Evolutionary conservation across 2,329 filamentous ascomycete genomes (phyloP).

Genomic region (Penicillium sp.): DNA sequence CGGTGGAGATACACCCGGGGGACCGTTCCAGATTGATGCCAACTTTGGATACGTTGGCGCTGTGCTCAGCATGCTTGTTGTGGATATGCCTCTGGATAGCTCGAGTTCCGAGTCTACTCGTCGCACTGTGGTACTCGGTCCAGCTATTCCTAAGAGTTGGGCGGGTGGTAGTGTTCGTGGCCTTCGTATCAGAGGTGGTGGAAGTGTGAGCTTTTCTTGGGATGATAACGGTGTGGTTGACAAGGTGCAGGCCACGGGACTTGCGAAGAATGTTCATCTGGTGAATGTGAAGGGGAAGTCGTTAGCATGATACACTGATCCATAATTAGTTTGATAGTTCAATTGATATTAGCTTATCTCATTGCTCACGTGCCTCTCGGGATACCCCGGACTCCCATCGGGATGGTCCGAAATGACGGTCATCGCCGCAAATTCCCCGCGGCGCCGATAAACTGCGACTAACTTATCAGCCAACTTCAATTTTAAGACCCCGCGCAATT

Average conservation of each 20-base stretch:
- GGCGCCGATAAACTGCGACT: background rate
- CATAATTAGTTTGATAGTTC: no score
- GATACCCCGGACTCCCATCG: slow-evolving; percentile 10
- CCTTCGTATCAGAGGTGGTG: slow-evolving; percentile 19
- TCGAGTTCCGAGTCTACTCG: background rate
- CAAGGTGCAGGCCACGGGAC: slow-evolving; percentile 2
- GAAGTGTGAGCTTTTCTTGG: slow-evolving; percentile 22
- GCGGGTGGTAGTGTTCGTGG: slow-evolving; percentile 18
- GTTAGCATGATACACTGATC: background rate
- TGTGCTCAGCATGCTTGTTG: slow-evolving; percentile 10
- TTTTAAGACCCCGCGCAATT: slow-evolving; percentile 6
- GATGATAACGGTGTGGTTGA: slow-evolving; percentile 17
- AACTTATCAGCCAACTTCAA: background rate
- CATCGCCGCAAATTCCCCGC: slow-evolving; percentile 10
- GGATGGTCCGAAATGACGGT: slow-evolving; percentile 8
- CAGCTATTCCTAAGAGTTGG: slow-evolving; percentile 19
- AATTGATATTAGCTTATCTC: background rate
- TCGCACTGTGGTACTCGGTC: slow-evolving; percentile 18
- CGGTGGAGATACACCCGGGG: slow-evolving; percentile 6
- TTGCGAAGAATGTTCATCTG: slow-evolving; percentile 10
- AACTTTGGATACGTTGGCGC: slow-evolving; percentile 24
- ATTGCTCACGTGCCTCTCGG: slow-evolving; percentile 4
- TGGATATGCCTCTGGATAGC: slow-evolving; percentile 6
- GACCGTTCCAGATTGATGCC: slow-evolving; percentile 23
- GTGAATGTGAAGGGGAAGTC: slow-evolving; percentile 4